phyloP scores from a whole-genome alignment of 83 land plant genomes.

The Thuja plicata region DNA sequence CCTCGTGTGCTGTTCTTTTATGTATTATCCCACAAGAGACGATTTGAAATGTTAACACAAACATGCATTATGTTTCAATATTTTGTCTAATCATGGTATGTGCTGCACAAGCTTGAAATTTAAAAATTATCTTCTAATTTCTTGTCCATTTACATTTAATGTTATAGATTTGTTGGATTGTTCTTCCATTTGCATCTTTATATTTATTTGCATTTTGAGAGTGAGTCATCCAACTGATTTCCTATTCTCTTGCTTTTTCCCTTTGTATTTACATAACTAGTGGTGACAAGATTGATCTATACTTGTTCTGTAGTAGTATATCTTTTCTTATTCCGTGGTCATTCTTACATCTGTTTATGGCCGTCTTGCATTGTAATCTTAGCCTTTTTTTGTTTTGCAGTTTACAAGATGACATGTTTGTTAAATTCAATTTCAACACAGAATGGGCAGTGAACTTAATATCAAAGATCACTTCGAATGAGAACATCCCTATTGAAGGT shows the following conservation, averaged over 20 bases:
- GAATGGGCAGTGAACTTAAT: conserved; percentile 88
- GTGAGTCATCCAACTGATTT: neutral
- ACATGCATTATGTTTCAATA: neutral
- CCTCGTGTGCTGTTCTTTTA: too few species aligned
- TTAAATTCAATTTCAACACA: conserved; percentile 81
- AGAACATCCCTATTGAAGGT: conserved; percentile 77
- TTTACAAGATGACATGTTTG: conserved; percentile 91
- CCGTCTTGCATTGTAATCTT: neutral
- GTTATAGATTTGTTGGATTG: neutral
- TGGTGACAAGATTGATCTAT: neutral
- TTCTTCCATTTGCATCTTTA: neutral
- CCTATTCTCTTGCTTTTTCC: neutral
- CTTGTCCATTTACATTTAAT: neutral
- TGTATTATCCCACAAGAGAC: too few species aligned
- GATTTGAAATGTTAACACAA: neutral
- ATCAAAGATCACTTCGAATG: conserved; percentile 67
- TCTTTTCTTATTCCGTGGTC: neutral
- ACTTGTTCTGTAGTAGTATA: neutral
- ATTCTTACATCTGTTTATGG: neutral
- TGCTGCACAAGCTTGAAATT: neutral
- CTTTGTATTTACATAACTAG: neutral
- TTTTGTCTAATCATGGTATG: neutral
- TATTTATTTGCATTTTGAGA: neutral
- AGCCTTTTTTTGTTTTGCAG: conserved; percentile 21
- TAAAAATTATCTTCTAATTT: neutral